Percentiles rank a stretch among this genome's conserved stretches.
Conservation (phyloP, 352 stramenopile genomes). For the Peronosclerospora sorghi region DNA sequence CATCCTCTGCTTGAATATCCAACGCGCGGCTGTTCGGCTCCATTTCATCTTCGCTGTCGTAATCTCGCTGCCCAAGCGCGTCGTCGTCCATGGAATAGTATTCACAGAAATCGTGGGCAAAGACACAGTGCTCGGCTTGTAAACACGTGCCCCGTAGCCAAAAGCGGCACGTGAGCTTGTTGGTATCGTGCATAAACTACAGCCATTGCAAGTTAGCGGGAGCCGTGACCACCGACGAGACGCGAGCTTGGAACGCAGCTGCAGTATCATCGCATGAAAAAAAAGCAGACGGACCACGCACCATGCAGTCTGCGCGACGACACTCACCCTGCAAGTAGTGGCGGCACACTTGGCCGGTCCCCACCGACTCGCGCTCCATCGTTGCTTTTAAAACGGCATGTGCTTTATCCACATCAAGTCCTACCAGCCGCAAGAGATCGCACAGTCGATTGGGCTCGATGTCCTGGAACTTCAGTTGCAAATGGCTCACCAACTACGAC, state of each 20-base stretch:
- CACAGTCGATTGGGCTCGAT: conserved; percentile 62
- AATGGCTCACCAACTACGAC: conserved; percentile 54
- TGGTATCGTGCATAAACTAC: conserved; percentile 79
- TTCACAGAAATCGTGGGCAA: conserved; percentile 73
- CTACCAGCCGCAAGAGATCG: conserved; percentile 61
- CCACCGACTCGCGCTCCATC: conserved; percentile 59
- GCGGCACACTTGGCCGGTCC: conserved; percentile 63
- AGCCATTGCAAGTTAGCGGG: conserved; percentile 14
- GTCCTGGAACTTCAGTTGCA: conserved; percentile 78
- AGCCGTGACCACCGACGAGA: conserved; percentile 18
- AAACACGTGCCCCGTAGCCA: conserved; percentile 74
- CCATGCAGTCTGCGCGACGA: conserved; percentile 77
- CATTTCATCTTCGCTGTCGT: conserved; percentile 71
- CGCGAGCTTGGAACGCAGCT: conserved; percentile 10
- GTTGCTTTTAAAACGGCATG: conserved; percentile 68
- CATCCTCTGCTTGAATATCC: conserved; percentile 62
- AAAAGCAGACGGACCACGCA: conserved; percentile 25
- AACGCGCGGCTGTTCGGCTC: conserved; percentile 28
- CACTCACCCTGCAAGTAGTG: conserved; percentile 77
- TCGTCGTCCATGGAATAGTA: conserved; percentile 52
- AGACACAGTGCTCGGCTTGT: conserved; percentile 69
- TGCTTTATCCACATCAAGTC: conserved; percentile 61
- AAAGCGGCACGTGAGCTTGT: conserved; percentile 76
- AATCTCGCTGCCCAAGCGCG: conserved; percentile 33
- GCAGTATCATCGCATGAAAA: conserved; percentile 1